These are phyloP conservation scores for Metschnikowia continentalis DNA, from an alignment of 805 yeast species.

Conservation along the genomic window DNA sequence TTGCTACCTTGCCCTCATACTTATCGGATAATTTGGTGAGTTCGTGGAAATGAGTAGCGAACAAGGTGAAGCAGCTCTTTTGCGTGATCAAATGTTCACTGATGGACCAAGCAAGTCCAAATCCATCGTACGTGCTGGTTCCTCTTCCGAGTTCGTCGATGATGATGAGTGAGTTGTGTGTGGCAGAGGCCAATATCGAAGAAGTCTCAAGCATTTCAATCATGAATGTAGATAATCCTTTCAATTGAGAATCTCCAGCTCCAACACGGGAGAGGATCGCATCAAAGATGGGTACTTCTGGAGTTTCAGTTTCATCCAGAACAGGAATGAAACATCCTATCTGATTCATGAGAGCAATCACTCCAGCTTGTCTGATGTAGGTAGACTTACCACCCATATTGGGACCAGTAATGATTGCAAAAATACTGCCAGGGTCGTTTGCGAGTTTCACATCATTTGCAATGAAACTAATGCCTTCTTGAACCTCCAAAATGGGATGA, in stretches of 20 bases:
- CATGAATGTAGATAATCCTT: constrained; percentile 95
- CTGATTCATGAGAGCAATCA: constrained; percentile 80
- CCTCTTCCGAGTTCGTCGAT: constrained; percentile 97
- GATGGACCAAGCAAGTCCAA: constrained; percentile 96
- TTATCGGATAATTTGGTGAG: constrained; percentile 73
- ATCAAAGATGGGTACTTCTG: constrained; percentile 82
- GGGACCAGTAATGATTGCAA: constrained; percentile 88
- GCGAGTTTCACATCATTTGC: constrained; percentile 79
- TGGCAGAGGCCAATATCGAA: constrained; percentile 75
- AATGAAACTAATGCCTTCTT: constrained; percentile 85
- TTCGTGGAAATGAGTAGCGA: constrained; percentile 98
- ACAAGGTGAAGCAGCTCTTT: constrained; percentile 73
- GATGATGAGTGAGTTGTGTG: constrained; percentile 72
- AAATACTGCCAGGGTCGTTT: constrained; percentile 49
- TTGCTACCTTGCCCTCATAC: constrained; percentile 56
- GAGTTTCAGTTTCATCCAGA: constrained; percentile 37
- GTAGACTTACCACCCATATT: constrained; percentile 98
- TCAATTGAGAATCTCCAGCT: constrained; percentile 95
- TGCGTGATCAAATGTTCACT: constrained; percentile 75
- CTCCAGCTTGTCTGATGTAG: constrained; percentile 85
- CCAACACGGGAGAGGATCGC: constrained; percentile 96
- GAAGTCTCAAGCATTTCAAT: constrained; percentile 96
- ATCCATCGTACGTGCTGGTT: constrained; percentile 86
- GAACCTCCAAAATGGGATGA: constrained; percentile 92
- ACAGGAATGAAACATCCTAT: constrained; percentile 89